These are phyloP conservation scores for Fusarium sp. DNA, from an alignment of 2,329 filamentous ascomycete species.

Conservation along the genomic window DNA sequence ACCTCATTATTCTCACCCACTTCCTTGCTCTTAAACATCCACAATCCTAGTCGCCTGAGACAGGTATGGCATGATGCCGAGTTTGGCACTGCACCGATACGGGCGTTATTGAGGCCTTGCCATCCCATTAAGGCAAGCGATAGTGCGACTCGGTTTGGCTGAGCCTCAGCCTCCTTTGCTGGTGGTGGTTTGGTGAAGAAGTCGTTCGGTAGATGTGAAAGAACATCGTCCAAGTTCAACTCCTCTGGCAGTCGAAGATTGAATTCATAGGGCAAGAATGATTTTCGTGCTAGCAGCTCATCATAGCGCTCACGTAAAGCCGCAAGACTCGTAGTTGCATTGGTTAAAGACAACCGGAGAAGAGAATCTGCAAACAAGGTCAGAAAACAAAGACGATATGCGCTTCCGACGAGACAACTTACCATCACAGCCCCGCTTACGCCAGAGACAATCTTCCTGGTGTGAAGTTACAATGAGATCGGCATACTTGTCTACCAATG, in stretches of 20 bases:
- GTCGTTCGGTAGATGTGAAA: conserved; percentile 60
- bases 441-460: conserved; percentile 85
- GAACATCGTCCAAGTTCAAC: conserved; percentile 60
- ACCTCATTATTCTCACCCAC: conserved; percentile 64
- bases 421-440: conserved; percentile 87
- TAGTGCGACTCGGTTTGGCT: conserved; percentile 70
- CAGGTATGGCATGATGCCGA: conserved; percentile 86
- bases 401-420: conserved; percentile 35
- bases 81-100: conserved; percentile 71
- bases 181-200: conserved; percentile 63
- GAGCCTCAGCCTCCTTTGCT: conserved; percentile 37
- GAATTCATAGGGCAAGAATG: conserved; percentile 69
- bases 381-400: conserved; percentile 36
- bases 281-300: conserved; percentile 63
- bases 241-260: conserved; percentile 66
- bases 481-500: conserved; percentile 79
- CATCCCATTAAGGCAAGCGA: conserved; percentile 78
- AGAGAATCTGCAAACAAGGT: conserved; percentile 59
- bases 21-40: conserved; percentile 88
- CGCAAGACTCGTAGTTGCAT: conserved; percentile 66
- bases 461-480: conserved; percentile 80
- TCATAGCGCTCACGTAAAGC: conserved; percentile 72
- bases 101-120: conserved; percentile 69
- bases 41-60: conserved; percentile 87
- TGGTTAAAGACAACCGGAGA: conserved; percentile 70